These are phyloP conservation scores for Clavispora fructus DNA, from an alignment of 805 yeast species.

Conservation along the genomic window DNA sequence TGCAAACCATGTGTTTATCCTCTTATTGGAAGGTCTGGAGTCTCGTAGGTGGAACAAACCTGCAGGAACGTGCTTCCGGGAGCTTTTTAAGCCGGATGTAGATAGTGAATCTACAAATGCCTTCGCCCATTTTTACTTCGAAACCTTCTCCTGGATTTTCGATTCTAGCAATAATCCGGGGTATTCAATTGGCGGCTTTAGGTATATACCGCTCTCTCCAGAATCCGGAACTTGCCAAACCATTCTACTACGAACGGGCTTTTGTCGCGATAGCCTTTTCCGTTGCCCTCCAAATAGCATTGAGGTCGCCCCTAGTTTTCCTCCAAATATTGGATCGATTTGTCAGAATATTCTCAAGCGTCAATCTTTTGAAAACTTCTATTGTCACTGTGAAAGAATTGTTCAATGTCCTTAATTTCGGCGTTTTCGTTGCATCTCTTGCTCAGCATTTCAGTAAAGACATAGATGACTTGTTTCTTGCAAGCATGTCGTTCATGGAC, in stretches of 20 bases:
- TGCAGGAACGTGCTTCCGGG: too few species aligned
- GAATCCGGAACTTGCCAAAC: slow-evolving; percentile 31
- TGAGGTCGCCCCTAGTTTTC: slow-evolving; percentile 19
- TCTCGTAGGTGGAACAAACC: too few species aligned
- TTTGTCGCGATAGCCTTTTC: slow-evolving; percentile 32
- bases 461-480: slow-evolving; percentile 36
- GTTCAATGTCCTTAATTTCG: slow-evolving; percentile 33
- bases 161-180: slow-evolving; percentile 43
- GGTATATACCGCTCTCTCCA: slow-evolving; percentile 45
- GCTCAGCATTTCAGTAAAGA: slow-evolving; percentile 32
- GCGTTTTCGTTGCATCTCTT: slow-evolving; percentile 35
- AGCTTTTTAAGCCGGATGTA: too few species aligned
- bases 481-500: slow-evolving; percentile 37
- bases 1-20: too few species aligned
- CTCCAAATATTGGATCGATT: slow-evolving; percentile 12
- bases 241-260: slow-evolving; percentile 32
- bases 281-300: slow-evolving; percentile 27
- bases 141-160: slow-evolving; percentile 55
- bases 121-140: slow-evolving; percentile 55
- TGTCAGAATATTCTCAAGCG: not conserved
- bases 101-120: slow-evolving; percentile 29
- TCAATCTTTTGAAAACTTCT: too few species aligned
- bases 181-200: slow-evolving; percentile 47
- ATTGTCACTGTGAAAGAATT: not conserved
- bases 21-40: too few species aligned